These are phyloP conservation scores for Claviceps sp. DNA, from an alignment of 2,329 filamentous ascomycete species.

Conservation along the genomic window DNA sequence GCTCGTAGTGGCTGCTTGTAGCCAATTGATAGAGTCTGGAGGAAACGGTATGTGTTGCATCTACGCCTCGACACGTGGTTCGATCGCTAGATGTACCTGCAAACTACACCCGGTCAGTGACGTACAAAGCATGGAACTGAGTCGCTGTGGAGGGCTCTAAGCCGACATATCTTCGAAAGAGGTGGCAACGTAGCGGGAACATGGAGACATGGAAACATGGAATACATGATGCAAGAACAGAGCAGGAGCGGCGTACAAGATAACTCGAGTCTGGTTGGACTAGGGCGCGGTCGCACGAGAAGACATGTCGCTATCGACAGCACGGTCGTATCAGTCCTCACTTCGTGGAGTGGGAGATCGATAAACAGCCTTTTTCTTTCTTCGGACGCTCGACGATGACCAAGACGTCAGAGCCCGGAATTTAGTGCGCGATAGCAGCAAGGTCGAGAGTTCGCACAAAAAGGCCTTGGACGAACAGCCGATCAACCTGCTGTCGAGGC, in stretches of 20 bases:
- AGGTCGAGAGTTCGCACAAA: background rate
- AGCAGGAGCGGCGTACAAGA: conserved; percentile 1
- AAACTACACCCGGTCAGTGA: background rate
- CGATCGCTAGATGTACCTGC: background rate
- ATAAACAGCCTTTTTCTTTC: background rate
- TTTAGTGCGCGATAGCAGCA: background rate
- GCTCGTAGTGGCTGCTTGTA: background rate
- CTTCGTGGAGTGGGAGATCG: background rate
- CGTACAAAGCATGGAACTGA: background rate
- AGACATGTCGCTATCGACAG: conserved; percentile 4
- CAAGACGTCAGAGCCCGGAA: background rate
- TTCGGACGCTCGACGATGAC: too few relatives aligned
- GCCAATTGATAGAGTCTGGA: background rate
- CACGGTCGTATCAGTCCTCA: background rate
- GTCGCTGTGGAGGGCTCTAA: background rate
- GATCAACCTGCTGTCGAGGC: background rate
- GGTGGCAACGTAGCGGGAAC: background rate
- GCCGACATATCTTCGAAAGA: background rate
- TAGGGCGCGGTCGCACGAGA: conserved; percentile 2
- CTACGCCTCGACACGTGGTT: background rate
- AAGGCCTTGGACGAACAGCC: background rate
- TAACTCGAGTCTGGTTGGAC: background rate
- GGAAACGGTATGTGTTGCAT: background rate
- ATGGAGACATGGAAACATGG: background rate
- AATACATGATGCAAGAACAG: background rate